phyloP scores from a whole-genome alignment of 2,329 filamentous ascomycete species.

The Fusarium virguliforme region DNA sequence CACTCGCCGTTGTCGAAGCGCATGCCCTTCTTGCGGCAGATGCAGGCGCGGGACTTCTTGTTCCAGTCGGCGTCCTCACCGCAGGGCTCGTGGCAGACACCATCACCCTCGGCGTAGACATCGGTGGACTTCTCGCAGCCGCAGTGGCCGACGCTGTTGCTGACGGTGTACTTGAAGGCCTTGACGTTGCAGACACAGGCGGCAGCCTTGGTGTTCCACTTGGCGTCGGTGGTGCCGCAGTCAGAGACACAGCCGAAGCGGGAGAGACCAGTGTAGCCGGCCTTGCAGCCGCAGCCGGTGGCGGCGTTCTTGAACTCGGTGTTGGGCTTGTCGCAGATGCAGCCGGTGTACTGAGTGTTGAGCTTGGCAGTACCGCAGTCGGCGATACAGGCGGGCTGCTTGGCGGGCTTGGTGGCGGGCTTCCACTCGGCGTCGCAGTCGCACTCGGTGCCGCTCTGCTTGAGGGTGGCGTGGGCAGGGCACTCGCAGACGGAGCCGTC shows the following conservation, averaged over 20 bases:
- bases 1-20: constrained; percentile 8
- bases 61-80: constrained; percentile 15
- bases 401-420: not conserved
- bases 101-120: constrained; percentile 10
- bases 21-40: constrained; percentile 21
- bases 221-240: constrained; percentile 12
- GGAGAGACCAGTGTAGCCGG: not conserved
- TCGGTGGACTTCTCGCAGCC: not conserved
- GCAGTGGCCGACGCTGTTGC: not conserved
- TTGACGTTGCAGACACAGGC: constrained; percentile 7
- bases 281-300: constrained; percentile 6
- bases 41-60: constrained; percentile 8
- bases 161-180: constrained; percentile 9
- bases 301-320: constrained; percentile 2
- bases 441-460: not conserved
- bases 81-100: constrained; percentile 16
- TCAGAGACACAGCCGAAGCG: constrained; percentile 9
- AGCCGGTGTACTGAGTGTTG: not conserved
- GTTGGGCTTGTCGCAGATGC: constrained; percentile 13
- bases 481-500: constrained; percentile 7
- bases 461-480: not conserved
- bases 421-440: not conserved
- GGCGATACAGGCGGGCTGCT: constrained; percentile 8
- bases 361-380: constrained; percentile 12
- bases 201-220: not conserved